Conservation (phyloP, 495 filamentous ascomycete species). For the Penicillium odoratum region DNA sequence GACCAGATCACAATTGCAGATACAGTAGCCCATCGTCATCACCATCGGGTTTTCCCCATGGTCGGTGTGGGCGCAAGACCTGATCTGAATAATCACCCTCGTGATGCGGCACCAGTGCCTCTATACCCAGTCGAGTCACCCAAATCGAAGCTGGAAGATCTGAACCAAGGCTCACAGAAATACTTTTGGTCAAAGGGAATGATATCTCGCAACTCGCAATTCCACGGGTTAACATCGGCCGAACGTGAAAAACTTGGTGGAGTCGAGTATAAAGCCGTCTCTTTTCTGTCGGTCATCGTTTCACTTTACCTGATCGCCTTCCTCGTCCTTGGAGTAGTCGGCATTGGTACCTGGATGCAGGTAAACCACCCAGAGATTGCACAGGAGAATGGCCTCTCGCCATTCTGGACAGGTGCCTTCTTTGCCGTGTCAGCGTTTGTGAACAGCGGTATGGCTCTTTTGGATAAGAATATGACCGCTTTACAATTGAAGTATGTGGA, state of each 20-base stretch:
- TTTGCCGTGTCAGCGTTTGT: slow-evolving; percentile 72
- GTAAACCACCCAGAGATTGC: slow-evolving; percentile 57
- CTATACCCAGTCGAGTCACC: slow-evolving; percentile 11
- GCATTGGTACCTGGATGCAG: slow-evolving; percentile 70
- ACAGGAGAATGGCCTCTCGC: slow-evolving; percentile 65
- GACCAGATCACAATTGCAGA: slow-evolving; percentile 37
- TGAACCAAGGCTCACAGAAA: slow-evolving; percentile 35
- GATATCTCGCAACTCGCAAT: slow-evolving; percentile 71
- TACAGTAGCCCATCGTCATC: slow-evolving; percentile 20
- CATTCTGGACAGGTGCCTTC: slow-evolving; percentile 54
- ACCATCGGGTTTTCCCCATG: slow-evolving; percentile 50
- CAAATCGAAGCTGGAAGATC: slow-evolving; percentile 25
- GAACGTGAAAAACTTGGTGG: slow-evolving; percentile 76
- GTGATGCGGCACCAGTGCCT: slow-evolving; percentile 26
- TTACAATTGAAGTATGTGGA: slow-evolving; percentile 38
- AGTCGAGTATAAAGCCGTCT: slow-evolving; percentile 76
- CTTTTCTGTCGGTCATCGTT: slow-evolving; percentile 69
- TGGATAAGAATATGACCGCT: slow-evolving; percentile 75
- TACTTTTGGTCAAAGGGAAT: slow-evolving; percentile 45
- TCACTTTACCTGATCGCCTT: slow-evolving; percentile 72
- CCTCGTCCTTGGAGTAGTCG: slow-evolving; percentile 69
- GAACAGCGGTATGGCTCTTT: slow-evolving; percentile 81
- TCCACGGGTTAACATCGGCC: slow-evolving; percentile 63
- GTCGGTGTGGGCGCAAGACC: slow-evolving; percentile 54
- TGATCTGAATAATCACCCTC: slow-evolving; percentile 42